Conservation (phyloP, 345 rosid genomes). For the Euphorbia pulcherrima region DNA sequence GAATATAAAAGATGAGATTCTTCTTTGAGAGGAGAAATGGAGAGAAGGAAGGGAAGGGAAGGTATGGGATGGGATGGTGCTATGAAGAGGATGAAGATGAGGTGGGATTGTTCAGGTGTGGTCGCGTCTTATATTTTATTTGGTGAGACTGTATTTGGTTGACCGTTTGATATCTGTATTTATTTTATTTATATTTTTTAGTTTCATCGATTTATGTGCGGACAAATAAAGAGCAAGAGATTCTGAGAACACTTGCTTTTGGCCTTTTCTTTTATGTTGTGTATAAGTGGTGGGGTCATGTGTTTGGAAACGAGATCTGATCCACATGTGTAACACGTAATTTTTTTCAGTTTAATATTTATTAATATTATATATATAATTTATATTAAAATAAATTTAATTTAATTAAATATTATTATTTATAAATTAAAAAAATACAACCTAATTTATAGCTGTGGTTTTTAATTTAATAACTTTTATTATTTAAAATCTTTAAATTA, state of each 20-base stretch:
- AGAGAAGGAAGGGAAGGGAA: conserved; percentile 12
- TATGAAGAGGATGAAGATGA: conserved; percentile 5
- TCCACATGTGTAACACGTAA: not conserved
- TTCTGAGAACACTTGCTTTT: not conserved
- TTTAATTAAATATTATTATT: too few relatives aligned
- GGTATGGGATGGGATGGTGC: not conserved
- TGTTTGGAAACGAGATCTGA: not conserved
- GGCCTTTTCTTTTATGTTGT: not conserved
- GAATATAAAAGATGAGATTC: too few relatives aligned
- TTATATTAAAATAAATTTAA: too few relatives aligned
- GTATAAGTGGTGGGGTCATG: not conserved
- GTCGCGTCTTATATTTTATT: not conserved
- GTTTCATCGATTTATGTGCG: not conserved
- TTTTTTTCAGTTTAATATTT: not conserved
- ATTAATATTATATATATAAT: too few relatives aligned
- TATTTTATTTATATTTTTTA: not conserved
- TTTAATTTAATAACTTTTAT: too few relatives aligned
- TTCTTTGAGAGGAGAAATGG: conserved; percentile 32
- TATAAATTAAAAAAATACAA: too few relatives aligned
- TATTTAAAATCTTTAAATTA: too few relatives aligned
- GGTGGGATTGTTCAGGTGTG: not conserved
- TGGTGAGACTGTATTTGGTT: not conserved
- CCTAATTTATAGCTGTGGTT: too few relatives aligned
- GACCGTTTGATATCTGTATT: not conserved
- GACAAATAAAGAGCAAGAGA: not conserved